These are phyloP conservation scores for Pseudozyma thailandica DNA, from an alignment of 1,284 basidiomycete genomes.

Conservation along the genomic window DNA sequence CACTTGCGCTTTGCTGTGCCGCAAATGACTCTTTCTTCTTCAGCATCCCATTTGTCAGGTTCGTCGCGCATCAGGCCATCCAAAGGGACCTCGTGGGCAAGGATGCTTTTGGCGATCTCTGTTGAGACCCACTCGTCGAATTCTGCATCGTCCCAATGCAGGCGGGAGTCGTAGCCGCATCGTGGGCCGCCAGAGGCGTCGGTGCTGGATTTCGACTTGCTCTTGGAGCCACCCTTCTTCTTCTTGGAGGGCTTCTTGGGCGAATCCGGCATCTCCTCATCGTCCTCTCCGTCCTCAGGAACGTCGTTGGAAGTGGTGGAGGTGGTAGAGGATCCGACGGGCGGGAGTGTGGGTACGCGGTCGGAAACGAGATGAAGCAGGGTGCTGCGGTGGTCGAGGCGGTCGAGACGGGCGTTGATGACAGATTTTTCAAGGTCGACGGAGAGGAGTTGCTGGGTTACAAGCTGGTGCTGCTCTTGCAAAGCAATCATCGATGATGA, in stretches of 20 bases:
- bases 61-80: conserved; percentile 10
- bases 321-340: conserved; percentile 22
- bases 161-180: conserved; percentile 48
- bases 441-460: conserved; percentile 14
- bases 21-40: conserved; percentile 16
- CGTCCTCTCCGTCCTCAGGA: conserved; percentile 4
- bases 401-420: conserved; percentile 35
- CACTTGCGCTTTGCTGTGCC: conserved; percentile 40
- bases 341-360: conserved; percentile 29
- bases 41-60: not conserved
- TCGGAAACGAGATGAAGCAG: conserved; percentile 42
- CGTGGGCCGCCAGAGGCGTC: conserved; percentile 22
- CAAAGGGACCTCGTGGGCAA: conserved; percentile 15
- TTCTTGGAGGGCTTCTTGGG: conserved; percentile 1
- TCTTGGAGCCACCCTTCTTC: conserved; percentile 27
- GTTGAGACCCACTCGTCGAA: conserved; percentile 33
- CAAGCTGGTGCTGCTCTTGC: conserved; percentile 14
- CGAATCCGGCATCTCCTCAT: conserved; percentile 19
- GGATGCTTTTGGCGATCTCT: conserved; percentile 16
- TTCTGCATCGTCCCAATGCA: conserved; percentile 32
- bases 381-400: conserved; percentile 35
- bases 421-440: conserved; percentile 25
- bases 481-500: conserved; percentile 13
- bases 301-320: not conserved
- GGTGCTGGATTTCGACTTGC: conserved; percentile 10